These are phyloP conservation scores for Parvularia atlantis DNA, from an alignment of 78 protist genomes.

Conservation along the genomic window DNA sequence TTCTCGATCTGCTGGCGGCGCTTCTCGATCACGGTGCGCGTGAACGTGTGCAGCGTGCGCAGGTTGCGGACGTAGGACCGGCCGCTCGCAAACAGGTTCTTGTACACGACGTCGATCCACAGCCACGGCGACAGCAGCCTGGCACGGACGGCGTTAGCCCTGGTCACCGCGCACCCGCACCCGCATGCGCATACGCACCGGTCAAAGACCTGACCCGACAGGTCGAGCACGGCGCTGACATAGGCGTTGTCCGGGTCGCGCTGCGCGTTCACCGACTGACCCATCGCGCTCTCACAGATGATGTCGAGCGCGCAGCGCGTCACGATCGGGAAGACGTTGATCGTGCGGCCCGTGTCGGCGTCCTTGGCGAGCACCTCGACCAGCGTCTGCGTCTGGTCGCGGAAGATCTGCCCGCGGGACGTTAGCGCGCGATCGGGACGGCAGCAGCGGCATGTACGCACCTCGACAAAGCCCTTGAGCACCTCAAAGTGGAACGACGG, in stretches of 20 bases:
- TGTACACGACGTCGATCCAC: no score
- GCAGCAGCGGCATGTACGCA: no score
- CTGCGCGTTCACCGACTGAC: not conserved
- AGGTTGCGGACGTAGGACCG: not conserved
- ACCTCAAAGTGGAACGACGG: conserved; percentile 6
- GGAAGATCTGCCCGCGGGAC: no score
- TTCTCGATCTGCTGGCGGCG: not conserved
- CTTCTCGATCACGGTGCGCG: not conserved
- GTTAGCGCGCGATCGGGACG: no score
- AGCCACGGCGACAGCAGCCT: no score
- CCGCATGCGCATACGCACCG: no score
- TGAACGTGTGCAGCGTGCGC: not conserved
- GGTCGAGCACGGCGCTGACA: not conserved
- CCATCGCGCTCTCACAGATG: conserved; percentile 5
- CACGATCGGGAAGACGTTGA: not conserved
- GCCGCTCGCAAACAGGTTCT: no score
- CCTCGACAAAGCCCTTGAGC: not conserved
- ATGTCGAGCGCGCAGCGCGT: not conserved
- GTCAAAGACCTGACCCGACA: not conserved
- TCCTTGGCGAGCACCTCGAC: not conserved
- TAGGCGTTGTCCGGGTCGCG: not conserved
- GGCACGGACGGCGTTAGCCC: no score
- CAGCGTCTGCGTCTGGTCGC: not conserved
- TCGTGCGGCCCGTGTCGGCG: no score
- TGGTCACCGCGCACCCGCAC: no score